Conservation (phyloP, 2,329 filamentous ascomycete genomes). For the Beauveria varroae region DNA sequence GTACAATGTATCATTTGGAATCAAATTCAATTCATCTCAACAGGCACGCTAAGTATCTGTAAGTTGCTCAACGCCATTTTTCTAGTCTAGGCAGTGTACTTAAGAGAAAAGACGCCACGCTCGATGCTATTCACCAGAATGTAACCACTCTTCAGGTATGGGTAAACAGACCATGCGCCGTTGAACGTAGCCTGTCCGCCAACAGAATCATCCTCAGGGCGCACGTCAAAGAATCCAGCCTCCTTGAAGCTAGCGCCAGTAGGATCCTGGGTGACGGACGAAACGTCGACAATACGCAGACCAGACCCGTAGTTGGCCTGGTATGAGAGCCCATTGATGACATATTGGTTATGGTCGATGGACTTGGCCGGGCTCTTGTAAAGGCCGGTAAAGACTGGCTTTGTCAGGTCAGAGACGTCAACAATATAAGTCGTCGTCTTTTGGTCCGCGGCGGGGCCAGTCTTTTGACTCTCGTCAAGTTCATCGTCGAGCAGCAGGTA, state of each 20-base stretch:
- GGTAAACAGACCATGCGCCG: slow-evolving; percentile 42
- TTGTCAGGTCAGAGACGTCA: slow-evolving; percentile 36
- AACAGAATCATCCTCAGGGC: slow-evolving; percentile 39
- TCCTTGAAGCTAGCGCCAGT: slow-evolving; percentile 38
- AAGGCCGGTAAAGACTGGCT: slow-evolving; percentile 34
- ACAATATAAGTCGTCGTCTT: slow-evolving; percentile 45
- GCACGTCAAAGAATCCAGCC: slow-evolving; percentile 42
- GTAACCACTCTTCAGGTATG: slow-evolving; percentile 40
- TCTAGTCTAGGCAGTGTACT: slow-evolving; percentile 17
- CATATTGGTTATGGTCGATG: slow-evolving; percentile 44
- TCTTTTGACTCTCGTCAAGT: slow-evolving; percentile 37
- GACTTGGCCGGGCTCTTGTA: slow-evolving; percentile 33
- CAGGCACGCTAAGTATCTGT: no score
- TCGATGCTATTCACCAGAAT: slow-evolving; percentile 47
- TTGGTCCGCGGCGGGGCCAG: slow-evolving; percentile 32
- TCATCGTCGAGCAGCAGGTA: slow-evolving; percentile 47
- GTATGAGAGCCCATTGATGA: slow-evolving; percentile 36
- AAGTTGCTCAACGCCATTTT: not conserved
- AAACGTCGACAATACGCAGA: slow-evolving; percentile 33
- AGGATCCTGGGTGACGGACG: slow-evolving; percentile 31
- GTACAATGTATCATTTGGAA: no score
- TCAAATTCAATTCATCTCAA: no score
- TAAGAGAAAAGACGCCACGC: slow-evolving; percentile 41
- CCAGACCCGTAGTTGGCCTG: slow-evolving; percentile 45
- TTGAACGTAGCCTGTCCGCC: slow-evolving; percentile 33